These are phyloP conservation scores for Globisporangium barbulae DNA, from an alignment of 352 stramenopile species.

Conservation along the genomic window DNA sequence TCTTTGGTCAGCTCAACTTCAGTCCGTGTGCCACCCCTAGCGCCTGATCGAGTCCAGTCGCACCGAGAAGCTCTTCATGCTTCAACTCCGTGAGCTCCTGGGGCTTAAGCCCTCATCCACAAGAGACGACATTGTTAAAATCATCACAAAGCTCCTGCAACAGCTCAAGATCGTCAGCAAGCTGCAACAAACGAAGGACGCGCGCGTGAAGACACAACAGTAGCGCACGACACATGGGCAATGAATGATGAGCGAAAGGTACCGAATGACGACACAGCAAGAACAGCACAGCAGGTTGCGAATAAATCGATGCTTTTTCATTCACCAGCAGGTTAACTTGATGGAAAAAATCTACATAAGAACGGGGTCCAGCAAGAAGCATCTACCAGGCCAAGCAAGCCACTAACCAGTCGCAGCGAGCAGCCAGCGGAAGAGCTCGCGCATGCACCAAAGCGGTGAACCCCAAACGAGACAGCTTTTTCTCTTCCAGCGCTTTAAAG, in stretches of 20 bases:
- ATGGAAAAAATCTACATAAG: conserved; percentile 22
- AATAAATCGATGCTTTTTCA: conserved; percentile 21
- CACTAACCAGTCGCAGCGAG: background rate
- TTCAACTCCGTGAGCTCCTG: conserved; percentile 15
- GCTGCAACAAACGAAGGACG: background rate
- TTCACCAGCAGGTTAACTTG: conserved; percentile 20
- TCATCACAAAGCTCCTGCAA: background rate
- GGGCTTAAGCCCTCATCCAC: conserved; percentile 7
- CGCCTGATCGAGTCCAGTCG: conserved; percentile 13
- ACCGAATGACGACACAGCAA: background rate
- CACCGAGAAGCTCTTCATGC: conserved; percentile 8
- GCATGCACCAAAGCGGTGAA: background rate
- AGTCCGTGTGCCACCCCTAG: background rate
- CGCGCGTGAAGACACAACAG: background rate
- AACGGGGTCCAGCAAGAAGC: background rate
- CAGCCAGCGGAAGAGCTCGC: background rate
- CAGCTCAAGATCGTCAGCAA: conserved; percentile 1
- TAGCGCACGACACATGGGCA: background rate
- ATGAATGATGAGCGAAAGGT: too few relatives aligned
- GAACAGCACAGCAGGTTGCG: background rate
- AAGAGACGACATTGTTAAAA: background rate
- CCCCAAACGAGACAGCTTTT: conserved; percentile 14
- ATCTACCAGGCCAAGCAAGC: background rate
- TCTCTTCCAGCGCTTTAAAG: conserved; percentile 86
- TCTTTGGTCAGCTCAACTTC: background rate